These are phyloP conservation scores for Phallus indusiatus DNA, from an alignment of 768 basidiomycete species.

Conservation along the genomic window DNA sequence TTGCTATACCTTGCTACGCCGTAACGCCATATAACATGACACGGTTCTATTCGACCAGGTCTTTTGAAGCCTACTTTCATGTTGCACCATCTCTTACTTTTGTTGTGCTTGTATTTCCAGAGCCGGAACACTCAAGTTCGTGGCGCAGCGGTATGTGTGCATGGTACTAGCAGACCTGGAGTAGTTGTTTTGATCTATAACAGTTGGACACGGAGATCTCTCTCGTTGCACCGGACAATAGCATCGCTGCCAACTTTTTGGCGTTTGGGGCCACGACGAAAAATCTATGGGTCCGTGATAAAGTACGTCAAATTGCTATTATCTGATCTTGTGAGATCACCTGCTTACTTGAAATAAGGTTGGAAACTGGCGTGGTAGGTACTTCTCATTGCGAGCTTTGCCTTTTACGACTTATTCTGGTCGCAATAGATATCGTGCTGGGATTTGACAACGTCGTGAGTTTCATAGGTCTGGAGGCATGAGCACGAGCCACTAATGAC, in stretches of 20 bases:
- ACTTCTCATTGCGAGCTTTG: not conserved
- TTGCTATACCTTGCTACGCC: not conserved
- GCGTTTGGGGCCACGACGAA: not conserved
- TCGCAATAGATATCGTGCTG: not conserved
- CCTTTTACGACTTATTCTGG: not conserved
- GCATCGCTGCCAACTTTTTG: not conserved
- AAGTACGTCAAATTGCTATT: not conserved
- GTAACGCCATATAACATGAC: no score
- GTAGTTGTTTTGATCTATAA: not conserved
- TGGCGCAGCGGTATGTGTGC: no score
- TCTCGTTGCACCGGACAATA: not conserved
- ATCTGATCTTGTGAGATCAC: not conserved
- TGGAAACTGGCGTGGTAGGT: slow-evolving; percentile 1
- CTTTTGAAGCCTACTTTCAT: not conserved
- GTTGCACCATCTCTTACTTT: not conserved
- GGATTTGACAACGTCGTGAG: not conserved
- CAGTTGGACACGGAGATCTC: not conserved
- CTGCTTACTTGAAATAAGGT: not conserved
- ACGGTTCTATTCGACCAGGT: no score
- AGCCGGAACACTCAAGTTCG: not conserved
- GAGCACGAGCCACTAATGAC: no score
- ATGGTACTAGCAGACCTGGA: no score
- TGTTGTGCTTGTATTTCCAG: not conserved
- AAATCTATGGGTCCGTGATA: not conserved
- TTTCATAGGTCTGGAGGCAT: no score